Evolutionary conservation across 2,329 filamentous ascomycete species (phyloP).

Genomic region (Epichloe typhina): DNA sequence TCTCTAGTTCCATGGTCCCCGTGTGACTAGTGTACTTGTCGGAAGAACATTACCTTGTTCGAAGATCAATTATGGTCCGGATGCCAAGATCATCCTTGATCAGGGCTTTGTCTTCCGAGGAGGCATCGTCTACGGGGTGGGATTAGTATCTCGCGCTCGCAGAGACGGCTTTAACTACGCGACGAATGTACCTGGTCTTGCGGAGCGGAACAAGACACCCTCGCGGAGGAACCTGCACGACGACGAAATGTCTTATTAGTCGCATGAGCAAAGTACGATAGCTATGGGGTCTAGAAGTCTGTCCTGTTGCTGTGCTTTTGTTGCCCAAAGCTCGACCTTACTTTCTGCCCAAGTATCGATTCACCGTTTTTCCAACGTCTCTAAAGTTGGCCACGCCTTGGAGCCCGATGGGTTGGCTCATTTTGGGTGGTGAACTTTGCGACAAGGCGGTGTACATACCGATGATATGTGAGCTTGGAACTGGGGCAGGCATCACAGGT

Average conservation of each 20-base stretch:
- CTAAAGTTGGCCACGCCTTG: constrained; percentile 55
- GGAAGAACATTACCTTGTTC: constrained; percentile 46
- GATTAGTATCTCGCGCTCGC: too few relatives aligned
- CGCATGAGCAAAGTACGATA: too few relatives aligned
- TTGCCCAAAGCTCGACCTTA: constrained; percentile 14
- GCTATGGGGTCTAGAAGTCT: background rate
- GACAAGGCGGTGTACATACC: too few relatives aligned
- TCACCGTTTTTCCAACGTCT: constrained; percentile 59
- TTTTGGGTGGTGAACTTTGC: background rate
- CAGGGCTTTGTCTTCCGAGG: constrained; percentile 44
- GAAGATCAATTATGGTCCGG: constrained; percentile 63
- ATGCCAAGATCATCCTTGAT: constrained; percentile 50
- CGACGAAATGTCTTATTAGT: background rate
- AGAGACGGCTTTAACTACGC: too few relatives aligned
- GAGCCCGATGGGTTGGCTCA: constrained; percentile 9
- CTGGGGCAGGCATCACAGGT: too few relatives aligned
- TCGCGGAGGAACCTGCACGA: constrained; percentile 32
- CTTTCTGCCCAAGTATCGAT: constrained; percentile 42
- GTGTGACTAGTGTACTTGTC: too few relatives aligned
- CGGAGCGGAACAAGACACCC: constrained; percentile 55
- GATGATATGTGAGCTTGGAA: too few relatives aligned
- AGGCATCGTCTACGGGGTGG: constrained; percentile 52
- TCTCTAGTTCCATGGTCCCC: background rate
- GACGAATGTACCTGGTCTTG: constrained; percentile 36
- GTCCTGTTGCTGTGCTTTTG: background rate